A percentile compares a stretch with the other conserved stretches of the same genome.
Conservation (phyloP, 768 basidiomycete genomes). For the Leccinum ochraceum region DNA sequence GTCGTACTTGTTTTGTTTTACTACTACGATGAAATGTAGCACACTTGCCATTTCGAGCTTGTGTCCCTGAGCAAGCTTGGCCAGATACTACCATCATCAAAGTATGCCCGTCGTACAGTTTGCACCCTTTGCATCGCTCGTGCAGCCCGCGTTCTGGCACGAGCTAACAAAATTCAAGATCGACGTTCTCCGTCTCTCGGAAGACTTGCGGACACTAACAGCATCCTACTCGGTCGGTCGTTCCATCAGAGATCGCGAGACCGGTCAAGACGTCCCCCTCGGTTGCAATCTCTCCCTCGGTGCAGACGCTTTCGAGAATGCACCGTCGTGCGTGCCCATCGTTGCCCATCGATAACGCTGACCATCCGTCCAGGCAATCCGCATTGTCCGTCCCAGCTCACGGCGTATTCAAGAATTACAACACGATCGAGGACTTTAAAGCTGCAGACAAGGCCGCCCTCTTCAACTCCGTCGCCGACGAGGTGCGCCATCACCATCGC, state of each 20-base stretch:
- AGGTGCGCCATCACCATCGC: conserved; percentile 43
- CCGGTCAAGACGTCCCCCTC: conserved; percentile 70
- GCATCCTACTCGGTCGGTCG: conserved; percentile 74
- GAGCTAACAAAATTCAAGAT: conserved; percentile 87
- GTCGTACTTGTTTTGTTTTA: neutral
- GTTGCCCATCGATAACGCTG: conserved; percentile 6
- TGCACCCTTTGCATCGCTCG: conserved; percentile 80
- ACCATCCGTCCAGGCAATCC: conserved; percentile 37
- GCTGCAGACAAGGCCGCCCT: conserved; percentile 85
- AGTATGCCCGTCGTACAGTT: conserved; percentile 75
- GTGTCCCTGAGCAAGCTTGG: neutral
- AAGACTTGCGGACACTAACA: conserved; percentile 60
- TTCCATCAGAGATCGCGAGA: conserved; percentile 73
- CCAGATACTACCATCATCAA: neutral
- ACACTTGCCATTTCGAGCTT: conserved; percentile 13
- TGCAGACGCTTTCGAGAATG: conserved; percentile 60
- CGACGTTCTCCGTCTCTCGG: conserved; percentile 82
- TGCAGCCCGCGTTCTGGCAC: conserved; percentile 94
- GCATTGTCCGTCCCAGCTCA: conserved; percentile 50
- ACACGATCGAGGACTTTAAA: conserved; percentile 96
- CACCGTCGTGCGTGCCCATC: conserved; percentile 42
- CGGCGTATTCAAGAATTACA: conserved; percentile 90
- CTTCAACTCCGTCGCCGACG: conserved; percentile 70
- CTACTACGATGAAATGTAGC: neutral
- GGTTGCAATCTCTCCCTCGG: conserved; percentile 67